These are phyloP conservation scores for Croton laevigatus DNA, from an alignment of 441 rosid genomes.

Conservation along the genomic window DNA sequence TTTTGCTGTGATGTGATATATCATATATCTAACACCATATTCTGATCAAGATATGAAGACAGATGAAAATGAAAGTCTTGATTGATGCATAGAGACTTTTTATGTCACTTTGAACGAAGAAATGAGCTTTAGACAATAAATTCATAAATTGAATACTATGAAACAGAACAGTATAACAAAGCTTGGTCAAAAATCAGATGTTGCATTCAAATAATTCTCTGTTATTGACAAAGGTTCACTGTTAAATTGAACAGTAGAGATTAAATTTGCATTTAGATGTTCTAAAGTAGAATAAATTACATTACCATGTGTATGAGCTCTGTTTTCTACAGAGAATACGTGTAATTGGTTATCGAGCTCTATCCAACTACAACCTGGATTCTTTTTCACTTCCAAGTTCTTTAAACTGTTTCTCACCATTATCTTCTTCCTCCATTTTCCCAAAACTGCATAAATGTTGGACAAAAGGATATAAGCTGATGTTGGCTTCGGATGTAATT, in stretches of 20 bases:
- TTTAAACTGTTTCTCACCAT: constrained; percentile 41
- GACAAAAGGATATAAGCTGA: constrained; percentile 46
- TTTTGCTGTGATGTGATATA: not conserved
- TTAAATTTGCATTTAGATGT: constrained; percentile 39
- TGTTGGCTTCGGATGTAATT: constrained; percentile 32
- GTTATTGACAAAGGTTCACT: constrained; percentile 1
- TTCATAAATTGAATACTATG: not conserved
- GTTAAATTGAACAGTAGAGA: constrained; percentile 22
- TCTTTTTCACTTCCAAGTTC: constrained; percentile 42
- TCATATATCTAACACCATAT: not conserved
- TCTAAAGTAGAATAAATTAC: constrained; percentile 38
- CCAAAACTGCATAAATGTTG: constrained; percentile 44
- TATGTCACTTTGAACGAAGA: not conserved
- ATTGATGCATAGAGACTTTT: not conserved
- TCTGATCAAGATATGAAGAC: not conserved
- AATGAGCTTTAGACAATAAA: not conserved
- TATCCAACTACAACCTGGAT: constrained; percentile 56
- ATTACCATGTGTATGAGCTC: constrained; percentile 33
- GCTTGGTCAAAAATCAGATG: not conserved
- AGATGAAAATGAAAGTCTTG: not conserved
- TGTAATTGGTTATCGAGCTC: constrained; percentile 38
- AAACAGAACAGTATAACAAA: not conserved
- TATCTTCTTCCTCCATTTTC: constrained; percentile 53
- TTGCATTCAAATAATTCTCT: constrained; percentile 15
- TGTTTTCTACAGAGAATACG: constrained; percentile 44